phyloP scores from a whole-genome alignment of 2,329 filamentous ascomycete genomes.

The Fusarium sp. region DNA sequence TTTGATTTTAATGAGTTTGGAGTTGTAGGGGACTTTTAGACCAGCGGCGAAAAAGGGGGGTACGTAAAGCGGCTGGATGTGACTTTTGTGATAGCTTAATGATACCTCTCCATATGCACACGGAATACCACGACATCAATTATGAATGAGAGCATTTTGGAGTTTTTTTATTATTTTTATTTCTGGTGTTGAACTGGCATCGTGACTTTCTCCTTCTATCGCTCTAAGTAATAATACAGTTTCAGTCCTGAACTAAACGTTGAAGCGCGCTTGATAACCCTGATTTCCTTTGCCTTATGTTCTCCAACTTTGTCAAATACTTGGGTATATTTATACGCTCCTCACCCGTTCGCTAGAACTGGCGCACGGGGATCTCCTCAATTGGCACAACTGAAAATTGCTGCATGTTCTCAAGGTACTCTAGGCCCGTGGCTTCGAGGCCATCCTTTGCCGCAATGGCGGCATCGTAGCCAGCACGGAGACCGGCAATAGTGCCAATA shows the following conservation, averaged over 20 bases:
- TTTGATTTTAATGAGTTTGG: slow-evolving; percentile 29
- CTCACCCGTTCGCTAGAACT: slow-evolving; percentile 6
- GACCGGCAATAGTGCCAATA: slow-evolving; percentile 62
- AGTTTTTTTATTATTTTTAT: not conserved
- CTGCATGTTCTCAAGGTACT: slow-evolving; percentile 40
- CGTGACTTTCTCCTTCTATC: slow-evolving; percentile 3
- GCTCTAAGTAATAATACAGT: slow-evolving; percentile 28
- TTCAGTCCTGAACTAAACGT: not conserved
- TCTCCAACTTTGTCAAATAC: not conserved
- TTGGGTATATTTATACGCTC: not conserved
- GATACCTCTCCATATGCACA: slow-evolving; percentile 49
- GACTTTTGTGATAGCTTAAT: slow-evolving; percentile 45
- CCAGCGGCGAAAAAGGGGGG: slow-evolving; percentile 37
- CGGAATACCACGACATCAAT: slow-evolving; percentile 29
- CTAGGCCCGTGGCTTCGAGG: slow-evolving; percentile 47
- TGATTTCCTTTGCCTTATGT: not conserved
- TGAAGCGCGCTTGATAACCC: not conserved
- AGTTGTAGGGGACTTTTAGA: slow-evolving; percentile 25
- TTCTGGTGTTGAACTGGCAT: not conserved
- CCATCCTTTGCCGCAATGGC: slow-evolving; percentile 38
- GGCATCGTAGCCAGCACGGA: slow-evolving; percentile 58
- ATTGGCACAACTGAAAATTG: slow-evolving; percentile 44
- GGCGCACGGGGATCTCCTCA: slow-evolving; percentile 44
- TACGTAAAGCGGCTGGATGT: slow-evolving; percentile 38
- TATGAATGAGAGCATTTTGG: not conserved